A percentile compares a stretch with the other conserved stretches of the same genome.
Evolutionary conservation across 495 filamentous ascomycete genomes (phyloP).

Genomic region (Acidiella bohemica): DNA sequence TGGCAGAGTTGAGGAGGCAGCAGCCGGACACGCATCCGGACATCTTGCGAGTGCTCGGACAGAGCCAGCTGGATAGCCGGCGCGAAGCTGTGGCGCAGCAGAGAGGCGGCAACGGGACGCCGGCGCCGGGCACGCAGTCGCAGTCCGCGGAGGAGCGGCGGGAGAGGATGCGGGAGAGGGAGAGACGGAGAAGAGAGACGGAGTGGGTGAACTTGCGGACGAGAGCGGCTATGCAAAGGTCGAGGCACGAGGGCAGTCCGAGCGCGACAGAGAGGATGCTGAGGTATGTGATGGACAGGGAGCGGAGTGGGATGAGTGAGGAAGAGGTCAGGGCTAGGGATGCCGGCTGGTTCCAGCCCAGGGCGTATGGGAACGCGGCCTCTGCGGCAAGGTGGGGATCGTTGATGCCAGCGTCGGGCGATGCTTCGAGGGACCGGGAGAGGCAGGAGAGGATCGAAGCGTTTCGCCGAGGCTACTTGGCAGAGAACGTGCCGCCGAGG

Average conservation of each 20-base stretch:
- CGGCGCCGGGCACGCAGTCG: conserved; percentile 6
- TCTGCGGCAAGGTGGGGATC: conserved; percentile 6
- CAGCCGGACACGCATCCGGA: conserved; percentile 30
- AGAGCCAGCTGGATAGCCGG: conserved; percentile 26
- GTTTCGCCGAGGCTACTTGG: conserved; percentile 38
- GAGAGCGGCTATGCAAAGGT: conserved; percentile 12
- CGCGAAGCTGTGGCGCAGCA: too few relatives aligned
- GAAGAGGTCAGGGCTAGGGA: conserved; percentile 15
- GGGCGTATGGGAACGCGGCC: neutral
- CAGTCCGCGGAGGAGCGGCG: conserved; percentile 3
- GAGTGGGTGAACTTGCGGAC: conserved; percentile 14
- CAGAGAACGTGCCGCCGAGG: conserved; percentile 26
- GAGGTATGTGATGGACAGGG: conserved; percentile 22
- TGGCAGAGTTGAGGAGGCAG: conserved; percentile 26
- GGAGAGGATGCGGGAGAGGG: conserved; percentile 10
- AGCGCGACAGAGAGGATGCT: conserved; percentile 19
- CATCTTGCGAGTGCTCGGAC: conserved; percentile 24
- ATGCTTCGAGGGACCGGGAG: conserved; percentile 32
- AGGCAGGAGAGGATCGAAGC: conserved; percentile 35
- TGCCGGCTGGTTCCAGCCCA: conserved; percentile 10
- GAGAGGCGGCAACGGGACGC: conserved; percentile 8
- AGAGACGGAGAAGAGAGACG: conserved; percentile 8
- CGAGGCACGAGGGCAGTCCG: conserved; percentile 15
- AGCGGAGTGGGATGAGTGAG: conserved; percentile 17
- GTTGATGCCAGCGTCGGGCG: neutral